Percentiles rank a stretch among this genome's conserved stretches.
These are phyloP conservation scores for Calocybe gangraenosa DNA, from an alignment of 768 basidiomycete genomes.

Conservation along the genomic window DNA sequence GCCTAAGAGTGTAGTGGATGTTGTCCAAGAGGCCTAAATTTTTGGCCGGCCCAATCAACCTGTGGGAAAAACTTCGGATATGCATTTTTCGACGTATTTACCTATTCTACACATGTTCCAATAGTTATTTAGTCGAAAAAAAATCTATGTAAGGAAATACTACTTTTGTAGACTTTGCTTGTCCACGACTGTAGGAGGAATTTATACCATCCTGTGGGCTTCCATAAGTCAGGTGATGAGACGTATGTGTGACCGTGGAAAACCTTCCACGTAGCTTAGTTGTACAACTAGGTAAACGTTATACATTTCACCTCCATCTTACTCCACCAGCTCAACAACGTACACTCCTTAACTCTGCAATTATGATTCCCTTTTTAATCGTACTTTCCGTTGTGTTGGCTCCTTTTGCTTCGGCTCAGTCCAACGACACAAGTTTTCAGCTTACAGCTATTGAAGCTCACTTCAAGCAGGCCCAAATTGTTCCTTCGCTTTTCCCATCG, in stretches of 20 bases:
- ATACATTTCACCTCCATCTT: background rate
- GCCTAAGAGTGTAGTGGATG: no score
- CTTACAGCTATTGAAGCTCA: constrained; percentile 65
- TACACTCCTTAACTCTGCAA: constrained; percentile 15
- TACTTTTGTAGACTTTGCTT: no score
- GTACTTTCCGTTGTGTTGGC: constrained; percentile 35
- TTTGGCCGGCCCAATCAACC: constrained; percentile 14
- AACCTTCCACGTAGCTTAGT: no score
- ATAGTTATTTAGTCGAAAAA: background rate
- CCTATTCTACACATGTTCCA: background rate
- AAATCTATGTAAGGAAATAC: no score
- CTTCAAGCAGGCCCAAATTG: constrained; percentile 55
- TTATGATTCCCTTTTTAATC: constrained; percentile 30
- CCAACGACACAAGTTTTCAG: constrained; percentile 34
- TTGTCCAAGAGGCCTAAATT: constrained; percentile 2
- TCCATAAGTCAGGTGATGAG: no score
- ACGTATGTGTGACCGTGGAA: no score
- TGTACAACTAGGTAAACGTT: no score
- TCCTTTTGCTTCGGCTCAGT: constrained; percentile 43
- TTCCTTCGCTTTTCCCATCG: constrained; percentile 55
- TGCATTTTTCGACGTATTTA: constrained; percentile 5
- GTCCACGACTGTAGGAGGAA: no score
- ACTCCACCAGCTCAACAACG: constrained; percentile 5
- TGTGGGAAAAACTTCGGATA: constrained; percentile 20
- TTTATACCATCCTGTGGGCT: no score